Percentiles rank a stretch among this genome's conserved stretches.
Conservation (phyloP, 2,329 filamentous ascomycete genomes). For the Hortaea werneckii region DNA sequence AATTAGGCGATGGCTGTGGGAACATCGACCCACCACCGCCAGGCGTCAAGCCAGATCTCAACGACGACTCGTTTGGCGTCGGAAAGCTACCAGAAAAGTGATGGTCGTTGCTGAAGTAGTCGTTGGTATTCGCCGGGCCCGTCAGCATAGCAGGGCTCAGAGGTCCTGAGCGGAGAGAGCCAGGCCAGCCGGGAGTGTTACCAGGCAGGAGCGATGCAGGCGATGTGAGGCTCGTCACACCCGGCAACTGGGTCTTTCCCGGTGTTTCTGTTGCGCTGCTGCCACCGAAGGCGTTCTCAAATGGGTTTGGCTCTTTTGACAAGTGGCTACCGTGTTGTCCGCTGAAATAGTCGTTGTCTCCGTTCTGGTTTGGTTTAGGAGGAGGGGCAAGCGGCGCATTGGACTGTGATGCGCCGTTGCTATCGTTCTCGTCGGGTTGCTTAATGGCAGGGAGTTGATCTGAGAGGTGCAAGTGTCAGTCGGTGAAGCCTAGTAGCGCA, state of each 20-base stretch:
- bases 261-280: slow-evolving; percentile 63
- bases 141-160: slow-evolving; percentile 96
- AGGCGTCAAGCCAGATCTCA: slow-evolving; percentile 83
- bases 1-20: slow-evolving; percentile 78
- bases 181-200: slow-evolving; percentile 68
- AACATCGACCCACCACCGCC: slow-evolving; percentile 97
- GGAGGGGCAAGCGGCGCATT: slow-evolving; percentile 44
- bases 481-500: not conserved
- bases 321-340: slow-evolving; percentile 39
- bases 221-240: slow-evolving; percentile 83
- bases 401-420: slow-evolving; percentile 25
- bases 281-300: slow-evolving; percentile 85
- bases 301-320: slow-evolving; percentile 84
- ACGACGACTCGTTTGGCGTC: slow-evolving; percentile 90
- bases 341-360: slow-evolving; percentile 43
- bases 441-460: slow-evolving; percentile 23
- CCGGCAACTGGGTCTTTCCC: slow-evolving; percentile 68
- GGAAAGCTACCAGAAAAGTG: slow-evolving; percentile 77
- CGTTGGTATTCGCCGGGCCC: slow-evolving; percentile 58
- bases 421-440: slow-evolving; percentile 23
- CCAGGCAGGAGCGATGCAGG: slow-evolving; percentile 72
- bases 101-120: slow-evolving; percentile 69
- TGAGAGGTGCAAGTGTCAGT: not conserved
- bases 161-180: slow-evolving; percentile 82
- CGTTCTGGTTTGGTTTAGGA: slow-evolving; percentile 36